A percentile compares a stretch with the other conserved stretches of the same genome.
Conservation (phyloP, 2,329 filamentous ascomycete genomes). For the Beauveria bassiana region DNA sequence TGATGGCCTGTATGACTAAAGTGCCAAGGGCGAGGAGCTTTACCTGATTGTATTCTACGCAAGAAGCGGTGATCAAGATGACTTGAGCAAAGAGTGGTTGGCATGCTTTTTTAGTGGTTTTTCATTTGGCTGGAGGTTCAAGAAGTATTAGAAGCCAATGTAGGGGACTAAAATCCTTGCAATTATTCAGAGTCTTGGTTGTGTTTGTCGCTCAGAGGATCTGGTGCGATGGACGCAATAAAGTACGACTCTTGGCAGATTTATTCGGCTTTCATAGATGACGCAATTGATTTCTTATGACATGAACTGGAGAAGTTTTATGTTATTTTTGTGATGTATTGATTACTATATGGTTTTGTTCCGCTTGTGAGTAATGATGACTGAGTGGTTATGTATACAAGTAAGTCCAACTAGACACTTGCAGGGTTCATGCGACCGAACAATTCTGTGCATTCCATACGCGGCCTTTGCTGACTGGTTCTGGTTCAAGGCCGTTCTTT, state of each 20-base stretch:
- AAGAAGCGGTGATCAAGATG: neutral
- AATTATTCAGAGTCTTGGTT: neutral
- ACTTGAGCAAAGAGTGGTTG: slow-evolving; percentile 7
- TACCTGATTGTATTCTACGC: slow-evolving; percentile 14
- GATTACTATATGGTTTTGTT: neutral
- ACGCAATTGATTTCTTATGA: slow-evolving; percentile 23
- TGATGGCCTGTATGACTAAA: slow-evolving; percentile 94
- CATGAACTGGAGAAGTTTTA: neutral
- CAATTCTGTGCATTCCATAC: neutral
- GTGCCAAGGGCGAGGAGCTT: neutral
- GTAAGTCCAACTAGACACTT: neutral
- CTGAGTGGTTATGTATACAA: neutral
- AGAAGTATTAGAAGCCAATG: slow-evolving; percentile 13
- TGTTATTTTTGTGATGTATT: neutral
- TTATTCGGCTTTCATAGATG: slow-evolving; percentile 23
- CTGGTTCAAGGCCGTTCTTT: neutral
- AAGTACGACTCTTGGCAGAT: slow-evolving; percentile 12
- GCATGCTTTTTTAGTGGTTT: slow-evolving; percentile 15
- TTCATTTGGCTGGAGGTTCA: slow-evolving; percentile 27
- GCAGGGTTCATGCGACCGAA: neutral
- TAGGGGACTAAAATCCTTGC: slow-evolving; percentile 15
- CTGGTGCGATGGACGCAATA: neutral
- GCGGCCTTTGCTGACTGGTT: too few relatives aligned
- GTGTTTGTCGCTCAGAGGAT: neutral
- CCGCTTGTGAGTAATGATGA: neutral